Evolutionary conservation across 495 filamentous ascomycete genomes (phyloP).

Genomic region (Talaromyces trachyspermus): DNA sequence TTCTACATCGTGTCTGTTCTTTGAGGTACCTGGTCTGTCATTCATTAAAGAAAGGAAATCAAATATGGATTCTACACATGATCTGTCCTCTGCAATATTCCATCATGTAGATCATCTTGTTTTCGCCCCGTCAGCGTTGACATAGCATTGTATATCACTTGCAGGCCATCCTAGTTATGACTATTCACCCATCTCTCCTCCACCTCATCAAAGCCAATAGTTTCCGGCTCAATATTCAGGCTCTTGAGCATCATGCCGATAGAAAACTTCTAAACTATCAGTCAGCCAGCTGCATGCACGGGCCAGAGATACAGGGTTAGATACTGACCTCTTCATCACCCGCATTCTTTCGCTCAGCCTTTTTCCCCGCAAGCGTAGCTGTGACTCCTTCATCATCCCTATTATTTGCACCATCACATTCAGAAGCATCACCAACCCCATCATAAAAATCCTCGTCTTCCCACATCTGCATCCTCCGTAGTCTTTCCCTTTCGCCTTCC

Average conservation of each 20-base stretch:
- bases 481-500: conserved; percentile 14
- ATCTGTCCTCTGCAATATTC: too few species aligned
- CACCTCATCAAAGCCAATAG: conserved; percentile 55
- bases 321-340: conserved; percentile 33
- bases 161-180: not conserved
- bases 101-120: too few species aligned
- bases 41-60: too few species aligned
- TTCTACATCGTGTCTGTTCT: too few species aligned
- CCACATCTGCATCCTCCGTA: conserved; percentile 7
- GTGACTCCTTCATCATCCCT: conserved; percentile 20
- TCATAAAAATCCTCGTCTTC: conserved; percentile 3
- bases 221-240: conserved; percentile 54
- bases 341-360: conserved; percentile 16
- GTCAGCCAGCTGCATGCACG: too few species aligned
- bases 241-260: conserved; percentile 67
- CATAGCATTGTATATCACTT: too few species aligned
- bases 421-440: not conserved
- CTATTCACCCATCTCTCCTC: conserved; percentile 43
- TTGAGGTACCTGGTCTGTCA: too few species aligned
- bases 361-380: conserved; percentile 20
- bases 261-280: conserved; percentile 54
- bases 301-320: too few species aligned
- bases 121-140: too few species aligned
- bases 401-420: conserved; percentile 5
- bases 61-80: too few species aligned